Percentiles rank a stretch among this genome's conserved stretches.
Conservation (phyloP, 2,329 filamentous ascomycete genomes). For the Cladosporium sp. region DNA sequence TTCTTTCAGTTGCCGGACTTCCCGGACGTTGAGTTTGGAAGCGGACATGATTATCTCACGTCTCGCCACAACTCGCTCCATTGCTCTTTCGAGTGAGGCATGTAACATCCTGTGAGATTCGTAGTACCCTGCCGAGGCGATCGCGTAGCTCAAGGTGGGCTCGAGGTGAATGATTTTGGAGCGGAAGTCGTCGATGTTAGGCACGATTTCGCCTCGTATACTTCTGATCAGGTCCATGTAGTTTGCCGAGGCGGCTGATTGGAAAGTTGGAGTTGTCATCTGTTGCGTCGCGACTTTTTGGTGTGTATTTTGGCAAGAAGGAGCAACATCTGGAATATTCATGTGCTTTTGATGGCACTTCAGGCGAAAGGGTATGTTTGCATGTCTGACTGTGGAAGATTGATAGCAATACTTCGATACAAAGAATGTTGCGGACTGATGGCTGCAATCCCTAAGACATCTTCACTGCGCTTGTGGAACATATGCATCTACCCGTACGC, state of each 20-base stretch:
- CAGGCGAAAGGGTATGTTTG: no score
- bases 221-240: conserved; percentile 5
- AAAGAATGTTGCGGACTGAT: not conserved
- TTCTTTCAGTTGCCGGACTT: not conserved
- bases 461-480: not conserved
- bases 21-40: no score
- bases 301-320: not conserved
- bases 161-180: not conserved
- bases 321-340: no score
- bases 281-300: not conserved
- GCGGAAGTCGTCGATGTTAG: not conserved
- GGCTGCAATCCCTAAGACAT: not conserved
- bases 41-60: not conserved
- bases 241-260: not conserved
- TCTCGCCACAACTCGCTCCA: not conserved
- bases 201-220: not conserved
- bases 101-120: not conserved
- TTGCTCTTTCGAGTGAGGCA: not conserved
- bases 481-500: not conserved
- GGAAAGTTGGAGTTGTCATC: not conserved
- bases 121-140: not conserved
- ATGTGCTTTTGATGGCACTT: no score
- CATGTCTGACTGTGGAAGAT: no score
- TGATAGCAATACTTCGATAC: no score
- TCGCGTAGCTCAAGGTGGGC: not conserved